These are phyloP conservation scores for Malbranchea zuffiana DNA, from an alignment of 2,329 filamentous ascomycete species.

Conservation along the genomic window DNA sequence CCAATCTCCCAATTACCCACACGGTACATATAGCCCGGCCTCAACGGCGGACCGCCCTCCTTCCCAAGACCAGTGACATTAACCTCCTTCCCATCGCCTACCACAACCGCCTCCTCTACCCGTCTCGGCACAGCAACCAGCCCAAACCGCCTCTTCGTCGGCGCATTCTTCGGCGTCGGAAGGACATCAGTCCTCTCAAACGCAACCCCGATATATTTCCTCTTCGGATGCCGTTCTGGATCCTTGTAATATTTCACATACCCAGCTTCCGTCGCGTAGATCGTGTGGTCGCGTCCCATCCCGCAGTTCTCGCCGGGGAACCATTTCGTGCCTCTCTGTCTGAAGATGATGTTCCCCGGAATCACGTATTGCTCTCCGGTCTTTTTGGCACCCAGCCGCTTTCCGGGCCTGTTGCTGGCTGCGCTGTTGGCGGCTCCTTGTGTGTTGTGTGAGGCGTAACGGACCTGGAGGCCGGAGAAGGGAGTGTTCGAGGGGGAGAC, in stretches of 20 bases:
- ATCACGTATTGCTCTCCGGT: slow-evolving; percentile 87
- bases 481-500: slow-evolving; percentile 18
- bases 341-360: slow-evolving; percentile 95
- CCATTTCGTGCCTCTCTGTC: slow-evolving; percentile 89
- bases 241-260: slow-evolving; percentile 98
- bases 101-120: slow-evolving; percentile 11
- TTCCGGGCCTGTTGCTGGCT: slow-evolving; percentile 59
- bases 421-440: slow-evolving; percentile 57
- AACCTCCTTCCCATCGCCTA: slow-evolving; percentile 13
- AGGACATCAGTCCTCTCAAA: slow-evolving; percentile 73
- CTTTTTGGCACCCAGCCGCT: slow-evolving; percentile 91
- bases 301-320: slow-evolving; percentile 89
- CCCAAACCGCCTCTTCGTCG: slow-evolving; percentile 63
- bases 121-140: slow-evolving; percentile 48
- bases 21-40: slow-evolving; percentile 52
- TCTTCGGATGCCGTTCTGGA: slow-evolving; percentile 65
- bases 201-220: slow-evolving; percentile 89
- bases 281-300: slow-evolving; percentile 93
- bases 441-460: slow-evolving; percentile 54
- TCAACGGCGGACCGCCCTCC: slow-evolving; percentile 29
- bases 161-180: slow-evolving; percentile 62
- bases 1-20: slow-evolving; percentile 60
- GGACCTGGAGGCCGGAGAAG: slow-evolving; percentile 36
- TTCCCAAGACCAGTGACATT: slow-evolving; percentile 11
- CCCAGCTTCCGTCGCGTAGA: slow-evolving; percentile 71